Conservation (phyloP, 768 basidiomycete genomes). For the Heimioporus sp. region DNA sequence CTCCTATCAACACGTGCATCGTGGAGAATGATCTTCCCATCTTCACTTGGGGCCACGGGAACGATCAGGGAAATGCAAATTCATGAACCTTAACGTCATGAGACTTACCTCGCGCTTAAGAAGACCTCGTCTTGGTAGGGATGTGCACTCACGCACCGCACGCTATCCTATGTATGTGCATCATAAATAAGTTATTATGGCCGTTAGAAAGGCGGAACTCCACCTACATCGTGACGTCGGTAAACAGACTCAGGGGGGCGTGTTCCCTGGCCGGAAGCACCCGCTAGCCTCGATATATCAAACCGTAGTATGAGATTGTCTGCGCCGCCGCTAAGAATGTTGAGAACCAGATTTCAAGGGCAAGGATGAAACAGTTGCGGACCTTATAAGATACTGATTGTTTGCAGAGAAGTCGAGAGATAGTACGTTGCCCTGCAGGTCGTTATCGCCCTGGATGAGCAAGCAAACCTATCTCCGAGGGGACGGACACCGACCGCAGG, state of each 20-base stretch:
- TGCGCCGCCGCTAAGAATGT: constrained; percentile 49
- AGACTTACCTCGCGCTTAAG: constrained; percentile 61
- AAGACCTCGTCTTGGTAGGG: constrained; percentile 67
- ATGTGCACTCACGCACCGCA: constrained; percentile 65
- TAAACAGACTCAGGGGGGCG: constrained; percentile 25
- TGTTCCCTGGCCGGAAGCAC: constrained; percentile 6
- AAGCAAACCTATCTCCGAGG: constrained; percentile 26
- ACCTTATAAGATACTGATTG: constrained; percentile 66
- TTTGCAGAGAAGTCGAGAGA: constrained; percentile 67
- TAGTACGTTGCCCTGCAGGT: constrained; percentile 63
- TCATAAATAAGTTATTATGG: constrained; percentile 11
- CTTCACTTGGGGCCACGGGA: constrained; percentile 48
- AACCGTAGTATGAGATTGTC: constrained; percentile 52
- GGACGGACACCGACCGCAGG: constrained; percentile 33
- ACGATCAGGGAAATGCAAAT: constrained; percentile 16
- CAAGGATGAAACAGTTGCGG: constrained; percentile 29
- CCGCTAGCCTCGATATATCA: constrained; percentile 42
- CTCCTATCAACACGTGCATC: constrained; percentile 48
- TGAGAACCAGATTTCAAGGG: constrained; percentile 4
- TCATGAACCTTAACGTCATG: constrained; percentile 12
- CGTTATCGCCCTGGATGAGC: constrained; percentile 15
- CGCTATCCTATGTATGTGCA: constrained; percentile 48
- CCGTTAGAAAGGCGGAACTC: constrained; percentile 20
- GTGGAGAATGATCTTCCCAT: constrained; percentile 63
- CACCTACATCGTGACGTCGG: constrained; percentile 31